Evolutionary conservation across 2,329 filamentous ascomycete genomes (phyloP).

Genomic region (Corinectria fuckeliana): DNA sequence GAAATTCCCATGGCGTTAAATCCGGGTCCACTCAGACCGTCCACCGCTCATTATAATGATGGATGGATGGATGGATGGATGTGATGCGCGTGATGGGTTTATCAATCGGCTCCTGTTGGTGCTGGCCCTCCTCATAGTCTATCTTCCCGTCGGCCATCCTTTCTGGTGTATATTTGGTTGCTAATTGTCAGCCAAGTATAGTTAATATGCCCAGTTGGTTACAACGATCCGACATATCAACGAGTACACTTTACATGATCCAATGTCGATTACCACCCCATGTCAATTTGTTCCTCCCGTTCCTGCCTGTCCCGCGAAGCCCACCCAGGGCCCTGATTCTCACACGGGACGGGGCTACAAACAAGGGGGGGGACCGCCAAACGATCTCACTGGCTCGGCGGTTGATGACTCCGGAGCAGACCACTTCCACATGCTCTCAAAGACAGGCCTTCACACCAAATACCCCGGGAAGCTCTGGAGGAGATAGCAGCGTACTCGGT

Average conservation of each 20-base stretch:
- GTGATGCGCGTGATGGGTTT: not conserved
- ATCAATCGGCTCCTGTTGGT: not conserved
- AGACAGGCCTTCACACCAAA: too few species aligned
- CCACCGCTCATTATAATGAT: conserved; percentile 8
- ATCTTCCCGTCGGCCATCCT: not conserved
- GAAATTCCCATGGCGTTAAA: not conserved
- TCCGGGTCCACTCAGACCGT: not conserved
- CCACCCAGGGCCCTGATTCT: conserved; percentile 2
- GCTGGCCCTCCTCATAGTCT: not conserved
- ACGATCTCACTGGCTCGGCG: conserved; percentile 13
- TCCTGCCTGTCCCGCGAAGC: conserved; percentile 7
- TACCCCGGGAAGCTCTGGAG: not conserved
- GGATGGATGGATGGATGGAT: not conserved
- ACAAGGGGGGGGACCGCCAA: not conserved
- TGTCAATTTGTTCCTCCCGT: not conserved
- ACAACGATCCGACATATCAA: not conserved
- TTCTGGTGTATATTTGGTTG: not conserved
- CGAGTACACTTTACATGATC: not conserved
- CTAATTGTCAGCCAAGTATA: too few species aligned
- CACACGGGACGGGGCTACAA: not conserved
- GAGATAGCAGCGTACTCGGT: not conserved
- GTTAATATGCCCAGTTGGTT: too few species aligned
- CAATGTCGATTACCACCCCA: not conserved
- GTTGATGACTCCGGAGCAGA: conserved; percentile 13
- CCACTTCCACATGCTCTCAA: too few species aligned